A percentile compares a stretch with the other conserved stretches of the same genome.
phyloP scores from a whole-genome alignment of 2,329 filamentous ascomycete genomes.

The Mycosphaerella arachidis region DNA sequence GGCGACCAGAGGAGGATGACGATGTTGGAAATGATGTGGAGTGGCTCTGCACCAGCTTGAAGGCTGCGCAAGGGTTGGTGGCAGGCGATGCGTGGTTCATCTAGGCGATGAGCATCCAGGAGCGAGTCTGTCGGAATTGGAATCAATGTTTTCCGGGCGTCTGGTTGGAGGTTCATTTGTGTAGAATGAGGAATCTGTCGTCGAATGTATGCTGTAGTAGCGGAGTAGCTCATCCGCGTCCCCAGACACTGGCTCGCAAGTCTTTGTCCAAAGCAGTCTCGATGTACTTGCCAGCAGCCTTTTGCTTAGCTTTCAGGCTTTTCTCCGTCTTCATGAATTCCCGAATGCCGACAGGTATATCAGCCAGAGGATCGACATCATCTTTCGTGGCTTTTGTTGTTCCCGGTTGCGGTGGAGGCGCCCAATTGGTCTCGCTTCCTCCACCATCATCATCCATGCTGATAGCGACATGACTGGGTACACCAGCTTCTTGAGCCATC shows the following conservation, averaged over 20 bases:
- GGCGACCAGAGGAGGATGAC: neutral
- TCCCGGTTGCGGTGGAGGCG: slow-evolving; percentile 23
- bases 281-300: slow-evolving; percentile 12
- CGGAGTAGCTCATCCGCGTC: neutral
- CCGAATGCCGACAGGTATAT: slow-evolving; percentile 83
- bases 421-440: slow-evolving; percentile 67
- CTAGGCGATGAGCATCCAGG: neutral
- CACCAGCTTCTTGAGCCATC: slow-evolving; percentile 36
- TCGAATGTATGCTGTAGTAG: neutral
- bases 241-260: slow-evolving; percentile 18
- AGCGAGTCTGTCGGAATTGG: no score
- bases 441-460: slow-evolving; percentile 80
- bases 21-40: neutral
- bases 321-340: slow-evolving; percentile 99
- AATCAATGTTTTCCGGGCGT: no score
- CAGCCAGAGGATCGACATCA: slow-evolving; percentile 61
- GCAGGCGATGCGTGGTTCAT: neutral
- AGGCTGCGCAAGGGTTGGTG: neutral
- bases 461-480: slow-evolving; percentile 47
- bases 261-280: slow-evolving; percentile 22
- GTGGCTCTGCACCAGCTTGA: neutral
- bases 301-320: slow-evolving; percentile 70
- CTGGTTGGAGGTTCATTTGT: neutral
- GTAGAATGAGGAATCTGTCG: neutral
- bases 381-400: slow-evolving; percentile 3